These are phyloP conservation scores for Selaginella moellendorffii DNA, from an alignment of 75 land plant species.

Conservation along the genomic window DNA sequence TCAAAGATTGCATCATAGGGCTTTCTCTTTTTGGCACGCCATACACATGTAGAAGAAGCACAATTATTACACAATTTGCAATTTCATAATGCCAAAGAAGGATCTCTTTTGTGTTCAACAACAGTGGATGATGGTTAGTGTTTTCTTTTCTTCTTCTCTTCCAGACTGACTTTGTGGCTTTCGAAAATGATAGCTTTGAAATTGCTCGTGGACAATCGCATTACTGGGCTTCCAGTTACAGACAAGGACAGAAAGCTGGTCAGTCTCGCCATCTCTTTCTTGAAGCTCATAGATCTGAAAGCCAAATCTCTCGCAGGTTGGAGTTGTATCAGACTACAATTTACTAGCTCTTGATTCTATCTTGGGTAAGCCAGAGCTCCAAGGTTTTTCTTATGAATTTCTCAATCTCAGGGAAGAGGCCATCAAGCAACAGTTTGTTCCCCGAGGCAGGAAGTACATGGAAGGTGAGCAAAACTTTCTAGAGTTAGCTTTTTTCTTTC, in stretches of 20 bases:
- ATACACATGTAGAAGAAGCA: conserved; percentile 48
- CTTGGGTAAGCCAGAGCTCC: conserved; percentile 35
- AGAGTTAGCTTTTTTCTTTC: background rate
- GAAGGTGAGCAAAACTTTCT: conserved; percentile 47
- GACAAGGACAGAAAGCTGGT: conserved; percentile 79
- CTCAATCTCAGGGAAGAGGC: conserved; percentile 25
- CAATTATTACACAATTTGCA: conserved; percentile 52
- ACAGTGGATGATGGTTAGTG: conserved; percentile 71
- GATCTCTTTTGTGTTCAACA: conserved; percentile 46
- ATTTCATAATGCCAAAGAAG: conserved; percentile 63
- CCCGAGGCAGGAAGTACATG: conserved; percentile 71
- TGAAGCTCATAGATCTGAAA: background rate
- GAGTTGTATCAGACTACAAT: conserved; percentile 91
- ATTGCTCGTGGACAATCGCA: conserved; percentile 56
- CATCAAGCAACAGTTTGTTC: conserved; percentile 40
- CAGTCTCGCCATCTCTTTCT: conserved; percentile 1
- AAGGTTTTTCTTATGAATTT: background rate
- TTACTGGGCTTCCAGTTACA: conserved; percentile 87
- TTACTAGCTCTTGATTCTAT: conserved; percentile 83
- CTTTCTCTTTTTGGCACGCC: too few relatives aligned
- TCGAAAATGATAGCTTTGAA: conserved; percentile 46
- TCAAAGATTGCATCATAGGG: too few relatives aligned
- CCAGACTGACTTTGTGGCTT: background rate
- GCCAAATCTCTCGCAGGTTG: conserved; percentile 40
- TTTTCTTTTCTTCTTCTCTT: background rate